Base-by-base conservation (phyloP, 2,329 filamentous ascomycete genomes). In the Diplodia intermedia region DNA sequence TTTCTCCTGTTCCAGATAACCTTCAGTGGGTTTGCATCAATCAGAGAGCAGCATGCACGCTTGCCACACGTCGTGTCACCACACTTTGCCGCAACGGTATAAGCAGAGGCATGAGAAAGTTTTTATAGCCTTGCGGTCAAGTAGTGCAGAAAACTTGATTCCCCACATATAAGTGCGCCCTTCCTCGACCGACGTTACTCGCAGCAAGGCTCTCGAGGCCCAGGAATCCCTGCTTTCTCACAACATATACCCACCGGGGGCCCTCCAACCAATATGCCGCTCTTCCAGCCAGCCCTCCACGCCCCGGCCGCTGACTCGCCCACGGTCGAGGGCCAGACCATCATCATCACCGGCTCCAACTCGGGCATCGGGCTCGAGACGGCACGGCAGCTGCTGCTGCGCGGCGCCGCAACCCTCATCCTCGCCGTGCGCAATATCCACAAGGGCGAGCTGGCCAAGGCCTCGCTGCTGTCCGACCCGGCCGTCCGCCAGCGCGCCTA, bases 281-380 rank as follows among this genome's bases (percentile, higher is more conserved):
- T 67, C 50, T 56, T 49, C 53, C 65, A 67, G 33, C 36, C 65
- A 9, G 5, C 40, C 7, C 52, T 67, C 31, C 65, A 38, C 23
- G 14, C 65, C 15, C 53, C 54, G 6, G 38, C 65, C 4, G 26
- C 11, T 4, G 26, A 29, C 31, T 33, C 31, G 4, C 18, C 47
- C 3, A 36, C 53, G 15, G 26, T 67, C 36, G 40, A 53, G 11
- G 53, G 47, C 23, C 69, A 68, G 47, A 69, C 61, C 47, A 68
- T 67, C 23, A 65, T 72, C 23, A 65, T 72, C 23, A 72, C 69
- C 7, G 71, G 71, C 29, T 68, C 69, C 7, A 72, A 70, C 65
- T 62, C 67, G 38, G 71, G 71, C 33, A 71, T 72, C 33, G 71
- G 71, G 43, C 69, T 67, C 63, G 63, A 68, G n/a, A 63, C 60